Percentiles rank a stretch among this genome's conserved stretches.
phyloP scores from a whole-genome alignment of 495 filamentous ascomycete genomes.

The Penicillium riverlandense region DNA sequence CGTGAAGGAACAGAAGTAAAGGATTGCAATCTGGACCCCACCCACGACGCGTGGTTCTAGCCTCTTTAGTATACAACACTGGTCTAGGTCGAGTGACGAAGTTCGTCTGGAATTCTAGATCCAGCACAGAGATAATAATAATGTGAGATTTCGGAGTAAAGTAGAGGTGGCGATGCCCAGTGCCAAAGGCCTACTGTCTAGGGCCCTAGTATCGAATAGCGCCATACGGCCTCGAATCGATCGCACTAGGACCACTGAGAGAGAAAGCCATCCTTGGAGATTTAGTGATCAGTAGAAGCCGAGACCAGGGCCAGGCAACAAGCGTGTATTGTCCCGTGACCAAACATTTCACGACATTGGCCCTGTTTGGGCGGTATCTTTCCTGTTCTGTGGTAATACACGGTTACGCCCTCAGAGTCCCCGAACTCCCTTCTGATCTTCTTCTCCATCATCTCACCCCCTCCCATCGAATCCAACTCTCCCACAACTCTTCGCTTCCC shows the following conservation, averaged over 20 bases:
- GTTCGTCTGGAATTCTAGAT: too few relatives aligned
- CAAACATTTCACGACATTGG: conserved; percentile 6
- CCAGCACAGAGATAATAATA: too few relatives aligned
- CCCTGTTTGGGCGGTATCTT: background rate
- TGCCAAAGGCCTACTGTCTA: background rate
- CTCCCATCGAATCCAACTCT: conserved; percentile 1
- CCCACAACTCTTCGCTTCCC: conserved; percentile 4
- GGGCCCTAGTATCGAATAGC: too few relatives aligned
- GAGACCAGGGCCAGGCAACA: too few relatives aligned
- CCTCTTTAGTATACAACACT: too few relatives aligned
- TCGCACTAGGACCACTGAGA: background rate
- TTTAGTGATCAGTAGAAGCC: too few relatives aligned
- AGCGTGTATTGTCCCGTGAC: background rate
- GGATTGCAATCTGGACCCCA: too few relatives aligned
- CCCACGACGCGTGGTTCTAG: too few relatives aligned
- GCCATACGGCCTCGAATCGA: background rate
- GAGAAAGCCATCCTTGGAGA: background rate
- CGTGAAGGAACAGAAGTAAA: too few relatives aligned
- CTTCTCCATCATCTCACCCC: conserved; percentile 10
- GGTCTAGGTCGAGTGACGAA: too few relatives aligned
- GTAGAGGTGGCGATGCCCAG: background rate
- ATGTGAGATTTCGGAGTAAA: too few relatives aligned
- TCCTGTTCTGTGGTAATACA: conserved; percentile 15
- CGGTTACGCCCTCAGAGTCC: conserved; percentile 17
- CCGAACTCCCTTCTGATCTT: conserved; percentile 15